Conservation (phyloP, 495 filamentous ascomycete species). For the Sporormia fimetaria region DNA sequence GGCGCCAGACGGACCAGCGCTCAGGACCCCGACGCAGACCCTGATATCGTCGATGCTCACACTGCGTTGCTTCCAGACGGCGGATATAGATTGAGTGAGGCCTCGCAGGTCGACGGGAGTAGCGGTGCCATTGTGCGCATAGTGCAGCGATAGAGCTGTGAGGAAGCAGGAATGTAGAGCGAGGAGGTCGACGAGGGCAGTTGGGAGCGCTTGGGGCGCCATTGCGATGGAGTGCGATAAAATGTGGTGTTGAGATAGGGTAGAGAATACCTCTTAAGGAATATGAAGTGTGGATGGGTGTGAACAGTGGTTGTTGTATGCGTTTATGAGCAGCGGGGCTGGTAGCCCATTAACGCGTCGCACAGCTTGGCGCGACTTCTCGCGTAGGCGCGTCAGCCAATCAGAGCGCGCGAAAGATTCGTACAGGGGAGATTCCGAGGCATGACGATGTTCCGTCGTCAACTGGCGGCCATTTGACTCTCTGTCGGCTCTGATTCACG, state of each 20-base stretch:
- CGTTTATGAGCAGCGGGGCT: constrained; percentile 18
- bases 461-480: no score
- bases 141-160: constrained; percentile 46
- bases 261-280: constrained; percentile 10
- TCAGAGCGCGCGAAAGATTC: neutral
- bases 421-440: neutral
- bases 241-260: constrained; percentile 3
- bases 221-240: constrained; percentile 1
- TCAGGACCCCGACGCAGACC: constrained; percentile 41
- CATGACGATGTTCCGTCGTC: no score
- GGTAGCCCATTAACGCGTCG: constrained; percentile 6
- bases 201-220: constrained; percentile 33
- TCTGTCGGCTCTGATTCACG: no score
- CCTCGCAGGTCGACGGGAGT: constrained; percentile 48
- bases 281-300: constrained; percentile 9
- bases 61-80: constrained; percentile 49
- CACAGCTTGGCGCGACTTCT: constrained; percentile 5
- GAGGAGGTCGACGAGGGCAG: constrained; percentile 45
- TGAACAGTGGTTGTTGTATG: neutral
- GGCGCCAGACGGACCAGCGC: constrained; percentile 18
- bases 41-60: constrained; percentile 48
- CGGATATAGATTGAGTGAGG: constrained; percentile 44
- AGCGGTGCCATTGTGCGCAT: constrained; percentile 52
- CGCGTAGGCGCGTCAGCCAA: constrained; percentile 9
- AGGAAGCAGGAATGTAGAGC: constrained; percentile 47